Evolutionary conservation across 192 early-diverging fungal genomes (phyloP).

Genomic region (Geosiphon pyriformis): DNA sequence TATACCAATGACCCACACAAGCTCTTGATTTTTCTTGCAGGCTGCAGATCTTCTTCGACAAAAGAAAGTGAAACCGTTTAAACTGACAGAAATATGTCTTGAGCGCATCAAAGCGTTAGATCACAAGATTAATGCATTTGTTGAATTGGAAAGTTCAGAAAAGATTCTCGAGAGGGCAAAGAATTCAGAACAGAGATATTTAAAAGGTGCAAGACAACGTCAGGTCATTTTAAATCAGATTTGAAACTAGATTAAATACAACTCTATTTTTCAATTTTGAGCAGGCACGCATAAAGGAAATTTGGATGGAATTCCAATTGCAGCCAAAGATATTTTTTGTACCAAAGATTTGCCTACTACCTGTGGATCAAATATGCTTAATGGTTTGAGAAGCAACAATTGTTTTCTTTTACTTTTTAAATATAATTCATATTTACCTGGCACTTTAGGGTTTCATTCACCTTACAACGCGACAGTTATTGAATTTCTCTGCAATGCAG

Average conservation of each 20-base stretch:
- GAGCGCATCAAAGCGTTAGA: slow-evolving; percentile 36
- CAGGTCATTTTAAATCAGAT: not conserved
- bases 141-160: slow-evolving; percentile 31
- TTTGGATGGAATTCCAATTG: slow-evolving; percentile 65
- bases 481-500: slow-evolving; percentile 49
- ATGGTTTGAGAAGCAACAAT: slow-evolving; percentile 24
- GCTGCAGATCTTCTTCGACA: too few relatives aligned
- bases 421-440: not conserved
- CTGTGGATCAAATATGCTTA: slow-evolving; percentile 70
- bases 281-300: slow-evolving; percentile 29
- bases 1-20: too few relatives aligned
- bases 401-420: not conserved
- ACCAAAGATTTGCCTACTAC: slow-evolving; percentile 56
- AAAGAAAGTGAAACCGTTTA: slow-evolving; percentile 19
- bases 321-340: slow-evolving; percentile 80
- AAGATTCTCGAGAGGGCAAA: slow-evolving; percentile 22
- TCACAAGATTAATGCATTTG: slow-evolving; percentile 37
- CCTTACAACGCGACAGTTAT: slow-evolving; percentile 76
- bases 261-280: not conserved
- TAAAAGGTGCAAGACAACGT: slow-evolving; percentile 21
- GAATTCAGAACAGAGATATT: slow-evolving; percentile 32
- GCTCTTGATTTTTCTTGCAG: too few relatives aligned
- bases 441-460: slow-evolving; percentile 50
- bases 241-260: not conserved
- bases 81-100: slow-evolving; percentile 21